Evolutionary conservation across 208 protist genomes (phyloP), one percentile per base, ranked within the genome.

Genomic region (Angomonas deanei): DNA sequence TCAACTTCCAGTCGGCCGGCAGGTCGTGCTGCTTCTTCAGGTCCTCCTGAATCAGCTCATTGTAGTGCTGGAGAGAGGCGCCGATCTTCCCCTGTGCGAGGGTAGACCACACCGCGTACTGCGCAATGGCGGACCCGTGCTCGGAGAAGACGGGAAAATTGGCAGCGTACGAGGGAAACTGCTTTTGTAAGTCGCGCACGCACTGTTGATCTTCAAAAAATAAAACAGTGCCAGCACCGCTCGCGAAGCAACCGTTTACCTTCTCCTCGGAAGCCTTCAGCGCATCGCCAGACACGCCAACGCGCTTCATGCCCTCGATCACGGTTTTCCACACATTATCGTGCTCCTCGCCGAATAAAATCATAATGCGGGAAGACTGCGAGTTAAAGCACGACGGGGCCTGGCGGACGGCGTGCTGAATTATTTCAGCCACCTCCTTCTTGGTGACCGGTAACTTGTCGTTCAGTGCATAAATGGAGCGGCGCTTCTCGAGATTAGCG

Each of bases 301-400:
- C n/a, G 3, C 39, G 56, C 66, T 72, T 64, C 57, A 72, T 50
- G 57, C 30, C 65, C 13, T 66, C 71, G 64, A 80, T 74, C 60
- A 76, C 64, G 34, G 73, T 68, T 3, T 66, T 48, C 81, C 81
- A 88, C 34, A 88, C 63, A 60, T 84, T 83, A 38, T 73, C 32
- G 74, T 84, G 78, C 30, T 76, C 55, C 21, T 21, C 68, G 27
- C 81, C 81, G 64, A 78, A 84, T 24, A 88, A 66, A 58, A 88
- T 79, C 19, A 82, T 54, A 5, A 64, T 50, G n/a, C 77, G 77
- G 21, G 74, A 74, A 30, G 69, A 78, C 69, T 88, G 76, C 39
- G 72, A 67, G 58, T 88, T 84, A 65, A 88, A 88, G 46, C 74
- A 55, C 8, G 68, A 84, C 19, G 81, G 81, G 42, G 62, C 67